Conservation (phyloP, 352 stramenopile genomes). For the Pythium chondricola region DNA sequence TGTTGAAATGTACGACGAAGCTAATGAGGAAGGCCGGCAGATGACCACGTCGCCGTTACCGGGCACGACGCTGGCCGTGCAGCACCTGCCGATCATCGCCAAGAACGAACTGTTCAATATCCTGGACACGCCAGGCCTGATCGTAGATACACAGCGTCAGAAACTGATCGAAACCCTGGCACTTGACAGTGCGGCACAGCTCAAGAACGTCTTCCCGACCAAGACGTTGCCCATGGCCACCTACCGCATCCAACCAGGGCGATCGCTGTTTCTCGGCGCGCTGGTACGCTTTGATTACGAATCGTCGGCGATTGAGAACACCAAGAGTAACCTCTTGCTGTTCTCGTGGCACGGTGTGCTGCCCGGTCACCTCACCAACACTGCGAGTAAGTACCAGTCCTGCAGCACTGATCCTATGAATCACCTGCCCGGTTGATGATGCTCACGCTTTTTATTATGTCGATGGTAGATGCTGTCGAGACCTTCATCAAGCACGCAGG, state of each 20-base stretch:
- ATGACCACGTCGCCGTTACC: slow-evolving; percentile 89
- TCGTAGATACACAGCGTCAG: slow-evolving; percentile 71
- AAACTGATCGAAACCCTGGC: slow-evolving; percentile 74
- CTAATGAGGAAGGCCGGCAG: slow-evolving; percentile 49
- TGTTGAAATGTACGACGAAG: slow-evolving; percentile 62
- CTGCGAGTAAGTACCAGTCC: slow-evolving; percentile 42
- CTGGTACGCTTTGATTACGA: slow-evolving; percentile 78
- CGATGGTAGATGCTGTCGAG: slow-evolving; percentile 47
- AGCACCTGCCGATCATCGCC: slow-evolving; percentile 70
- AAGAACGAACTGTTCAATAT: slow-evolving; percentile 82
- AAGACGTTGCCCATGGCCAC: slow-evolving; percentile 68
- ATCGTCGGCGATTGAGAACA: slow-evolving; percentile 25
- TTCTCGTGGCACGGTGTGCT: slow-evolving; percentile 82
- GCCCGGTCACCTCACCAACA: slow-evolving; percentile 77
- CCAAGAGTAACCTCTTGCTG: slow-evolving; percentile 61
- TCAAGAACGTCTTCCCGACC: slow-evolving; percentile 73
- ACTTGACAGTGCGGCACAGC: slow-evolving; percentile 47
- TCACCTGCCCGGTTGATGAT: slow-evolving; percentile 3
- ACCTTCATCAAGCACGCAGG: slow-evolving; percentile 78
- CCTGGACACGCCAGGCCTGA: slow-evolving; percentile 73
- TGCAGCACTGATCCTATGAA: too few relatives aligned
- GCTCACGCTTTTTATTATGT: background rate
- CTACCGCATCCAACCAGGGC: slow-evolving; percentile 57
- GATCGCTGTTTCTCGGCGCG: slow-evolving; percentile 72
- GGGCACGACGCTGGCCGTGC: slow-evolving; percentile 85